These are phyloP conservation scores for Micromonas commoda DNA, from an alignment of 139 green algal species.

Conservation along the genomic window DNA sequence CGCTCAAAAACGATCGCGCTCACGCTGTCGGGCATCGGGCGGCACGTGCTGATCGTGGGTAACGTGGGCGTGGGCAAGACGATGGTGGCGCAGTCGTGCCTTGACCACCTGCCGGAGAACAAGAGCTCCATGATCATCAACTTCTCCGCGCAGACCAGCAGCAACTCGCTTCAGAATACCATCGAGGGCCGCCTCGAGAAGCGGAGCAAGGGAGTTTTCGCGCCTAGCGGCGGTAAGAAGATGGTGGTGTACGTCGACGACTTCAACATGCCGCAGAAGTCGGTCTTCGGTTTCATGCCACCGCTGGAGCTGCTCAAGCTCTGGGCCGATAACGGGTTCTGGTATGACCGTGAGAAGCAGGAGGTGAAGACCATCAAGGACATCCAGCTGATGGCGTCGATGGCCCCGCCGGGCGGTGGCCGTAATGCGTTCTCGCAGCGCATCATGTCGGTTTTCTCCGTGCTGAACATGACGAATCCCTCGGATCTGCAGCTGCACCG, in stretches of 20 bases:
- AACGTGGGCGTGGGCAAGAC: conserved; percentile 74
- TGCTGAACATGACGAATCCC: conserved; percentile 62
- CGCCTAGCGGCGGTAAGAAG: conserved; percentile 60
- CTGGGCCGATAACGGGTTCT: conserved; percentile 79
- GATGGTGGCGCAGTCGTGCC: conserved; percentile 55
- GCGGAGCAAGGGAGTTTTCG: conserved; percentile 75
- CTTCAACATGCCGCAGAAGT: conserved; percentile 71
- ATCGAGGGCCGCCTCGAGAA: conserved; percentile 81
- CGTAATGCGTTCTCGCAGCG: conserved; percentile 67
- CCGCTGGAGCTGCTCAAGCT: conserved; percentile 80
- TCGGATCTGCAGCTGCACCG: conserved; percentile 63
- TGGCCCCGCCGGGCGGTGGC: conserved; percentile 72
- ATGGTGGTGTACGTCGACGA: conserved; percentile 64
- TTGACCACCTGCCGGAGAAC: conserved; percentile 49
- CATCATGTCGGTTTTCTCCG: conserved; percentile 59
- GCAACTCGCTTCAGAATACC: conserved; percentile 52
- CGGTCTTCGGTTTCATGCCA: conserved; percentile 71
- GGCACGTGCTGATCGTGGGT: conserved; percentile 65
- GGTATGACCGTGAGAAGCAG: conserved; percentile 68
- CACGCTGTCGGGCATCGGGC: conserved; percentile 40
- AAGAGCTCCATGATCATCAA: conserved; percentile 58
- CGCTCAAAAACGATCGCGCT: conserved; percentile 54
- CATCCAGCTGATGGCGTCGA: conserved; percentile 64
- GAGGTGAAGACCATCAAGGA: conserved; percentile 73
- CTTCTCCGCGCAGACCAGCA: conserved; percentile 52